Conservation (phyloP, 768 basidiomycete species). For the Mycena pura region DNA sequence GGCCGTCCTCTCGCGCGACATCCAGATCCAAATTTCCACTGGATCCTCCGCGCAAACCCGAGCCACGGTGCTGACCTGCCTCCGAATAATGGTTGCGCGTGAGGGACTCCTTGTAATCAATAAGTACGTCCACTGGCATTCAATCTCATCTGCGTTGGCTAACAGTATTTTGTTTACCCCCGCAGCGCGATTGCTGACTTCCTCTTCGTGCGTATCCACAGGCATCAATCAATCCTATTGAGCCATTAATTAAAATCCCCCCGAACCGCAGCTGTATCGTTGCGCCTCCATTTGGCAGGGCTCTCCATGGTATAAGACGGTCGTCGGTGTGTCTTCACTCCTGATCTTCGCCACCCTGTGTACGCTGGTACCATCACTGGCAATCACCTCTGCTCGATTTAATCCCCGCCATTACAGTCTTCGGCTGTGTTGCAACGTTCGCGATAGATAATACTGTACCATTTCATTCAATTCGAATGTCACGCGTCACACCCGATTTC, state of each 20-base stretch:
- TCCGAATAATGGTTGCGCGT: neutral
- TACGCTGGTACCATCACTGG: neutral
- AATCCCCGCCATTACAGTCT: neutral
- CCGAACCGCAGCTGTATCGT: neutral
- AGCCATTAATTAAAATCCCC: neutral
- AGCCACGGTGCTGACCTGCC: neutral
- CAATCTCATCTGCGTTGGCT: neutral
- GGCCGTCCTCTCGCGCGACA: neutral
- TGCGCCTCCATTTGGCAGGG: neutral
- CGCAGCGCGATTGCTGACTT: neutral
- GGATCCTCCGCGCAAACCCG: neutral
- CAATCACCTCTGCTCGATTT: neutral
- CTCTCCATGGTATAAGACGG: neutral
- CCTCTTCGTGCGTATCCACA: neutral
- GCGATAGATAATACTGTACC: too few species aligned
- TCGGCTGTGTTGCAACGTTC: neutral
- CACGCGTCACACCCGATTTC: too few species aligned
- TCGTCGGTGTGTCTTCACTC: neutral
- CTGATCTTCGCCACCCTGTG: neutral
- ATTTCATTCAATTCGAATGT: too few species aligned
- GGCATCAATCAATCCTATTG: too few species aligned
- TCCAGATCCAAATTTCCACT: neutral
- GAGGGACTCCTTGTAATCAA: neutral
- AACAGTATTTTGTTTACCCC: neutral
- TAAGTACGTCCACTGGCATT: neutral